These are phyloP conservation scores for Pezicula carpinea DNA, from an alignment of 2,329 filamentous ascomycete genomes.

Conservation along the genomic window DNA sequence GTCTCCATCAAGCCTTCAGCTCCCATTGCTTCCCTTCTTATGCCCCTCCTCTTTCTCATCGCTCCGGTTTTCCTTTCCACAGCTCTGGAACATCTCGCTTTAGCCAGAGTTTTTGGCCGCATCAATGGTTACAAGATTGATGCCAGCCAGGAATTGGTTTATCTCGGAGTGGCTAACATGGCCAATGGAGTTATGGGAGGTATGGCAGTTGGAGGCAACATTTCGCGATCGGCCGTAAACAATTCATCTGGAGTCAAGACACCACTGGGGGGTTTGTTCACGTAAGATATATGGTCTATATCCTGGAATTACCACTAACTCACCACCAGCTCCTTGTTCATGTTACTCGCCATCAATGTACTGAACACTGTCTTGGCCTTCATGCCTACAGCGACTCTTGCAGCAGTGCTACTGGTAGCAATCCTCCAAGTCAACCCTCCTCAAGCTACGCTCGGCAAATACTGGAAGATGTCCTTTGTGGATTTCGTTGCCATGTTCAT, in stretches of 20 bases:
- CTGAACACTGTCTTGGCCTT: constrained; percentile 48
- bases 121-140: constrained; percentile 59
- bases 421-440: constrained; percentile 13
- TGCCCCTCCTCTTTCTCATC: constrained; percentile 46
- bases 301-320: constrained; percentile 57
- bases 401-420: constrained; percentile 48
- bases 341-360: neutral
- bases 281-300: constrained; percentile 55
- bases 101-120: constrained; percentile 57
- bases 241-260: constrained; percentile 57
- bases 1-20: constrained; percentile 47
- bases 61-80: constrained; percentile 50
- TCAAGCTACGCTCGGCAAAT: constrained; percentile 40
- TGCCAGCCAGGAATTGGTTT: constrained; percentile 60
- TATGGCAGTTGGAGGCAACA: constrained; percentile 59
- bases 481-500: constrained; percentile 62
- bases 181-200: constrained; percentile 60
- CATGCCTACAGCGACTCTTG: constrained; percentile 60
- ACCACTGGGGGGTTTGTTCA: constrained; percentile 54
- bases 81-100: constrained; percentile 55
- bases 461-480: constrained; percentile 60
- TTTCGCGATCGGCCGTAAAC: constrained; percentile 64
- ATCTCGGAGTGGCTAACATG: constrained; percentile 56
- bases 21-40: constrained; percentile 42
- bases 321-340: neutral